Evolutionary conservation across 176 grass and related monocot species (phyloP), one percentile per base, ranked within the genome.

Genomic region (Miscanthus lutarioriparius): DNA sequence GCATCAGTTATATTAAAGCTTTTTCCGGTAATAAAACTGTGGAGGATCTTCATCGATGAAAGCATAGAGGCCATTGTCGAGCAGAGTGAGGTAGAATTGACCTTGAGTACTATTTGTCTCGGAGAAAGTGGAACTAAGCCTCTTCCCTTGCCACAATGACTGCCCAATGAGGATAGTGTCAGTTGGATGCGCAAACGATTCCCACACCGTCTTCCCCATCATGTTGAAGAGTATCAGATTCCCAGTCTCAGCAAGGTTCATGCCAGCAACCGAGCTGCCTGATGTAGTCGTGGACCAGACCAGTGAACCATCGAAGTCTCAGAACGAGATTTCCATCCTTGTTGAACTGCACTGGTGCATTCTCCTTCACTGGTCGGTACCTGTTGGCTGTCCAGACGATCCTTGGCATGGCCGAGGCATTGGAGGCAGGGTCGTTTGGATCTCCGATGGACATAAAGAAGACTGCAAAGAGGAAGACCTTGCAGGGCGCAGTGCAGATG

Each of bases 331-430:
- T 45, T 23, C 92, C 87, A 5, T 88, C 90, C 27, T 71, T 54
- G 64, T 66, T 72, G 12, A 92, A 51, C 47, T 90, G 58, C 22
- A 90, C 37, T 11, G 88, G 72, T 37, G 87, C 87, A 75, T 92
- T 92, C 68, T 88, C 87, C 40, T 78, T 61, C 40, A 92, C 82
- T 13, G 49, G 85, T 30, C 2, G 80, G 51, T 80, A 20, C 62
- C 82, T 78, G 65, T 95, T 92, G 63, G 92, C 89, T 17, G 89
- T 38, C 92, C 92, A 94, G 58, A 94, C 39, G 12, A 91, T 81
- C 76, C 82, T 80, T 5, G 86, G 83, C 19, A 12, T 1, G 8
- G 64, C 76, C 0, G 26, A 40, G 78, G 64, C n/a, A 1, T 65
- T 77, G 73, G 25, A 49, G 48, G 27, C 19, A 40, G 51, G 26